Evolutionary conservation across 768 basidiomycete species (phyloP), one percentile per base, ranked within the genome.

Genomic region (Mycena maculata): DNA sequence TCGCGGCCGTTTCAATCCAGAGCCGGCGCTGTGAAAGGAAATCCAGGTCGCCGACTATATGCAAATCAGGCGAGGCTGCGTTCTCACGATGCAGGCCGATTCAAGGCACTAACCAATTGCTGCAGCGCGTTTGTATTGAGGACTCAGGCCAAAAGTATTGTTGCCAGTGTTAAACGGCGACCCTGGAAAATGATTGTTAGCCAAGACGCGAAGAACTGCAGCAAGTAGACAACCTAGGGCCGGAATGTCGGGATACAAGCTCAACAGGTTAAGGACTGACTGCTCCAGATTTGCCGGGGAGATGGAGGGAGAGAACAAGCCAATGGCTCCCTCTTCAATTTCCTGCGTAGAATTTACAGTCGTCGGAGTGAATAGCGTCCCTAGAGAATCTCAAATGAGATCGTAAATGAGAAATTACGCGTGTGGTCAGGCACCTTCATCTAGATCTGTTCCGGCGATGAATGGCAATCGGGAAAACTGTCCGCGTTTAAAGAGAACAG

Each of bases 361-460:
- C 8, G 8, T 13, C 8, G 6, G 8, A 13, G 13, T 6, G 33
- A 36, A 36, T 36, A 36, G 33, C 33, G 33, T 36, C 13, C 33
- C 33, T 36, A 36, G 13, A 36, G 13, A 36, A 36, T 36, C 33
- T 36, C 33, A 36, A 36, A 36, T 36, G 33, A 36, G 33, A 13
- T 7, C 6, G 13, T 36, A 6, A 13, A 36, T 13, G 33, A 13
- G 8, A 36, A 7, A 36, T 6, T 36, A 36, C n/a, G 33, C 6
- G 13, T 36, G 33, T 7, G 33, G 33, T 36, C 33, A 4, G 33
- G 30, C 23, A 82, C 84, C 84, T 77, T 86, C 84, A 63, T 85
- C 84, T 20, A 81, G 73, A 61, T 75, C 77, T 2, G 79, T 80
- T 20, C 84, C 84, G n/a, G 82, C 73, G n/a, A 85, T 84, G 65